A percentile compares a stretch with the other conserved stretches of the same genome.
Evolutionary conservation across 2,329 filamentous ascomycete genomes (phyloP).

Genomic region (Cercospora brassicicola): DNA sequence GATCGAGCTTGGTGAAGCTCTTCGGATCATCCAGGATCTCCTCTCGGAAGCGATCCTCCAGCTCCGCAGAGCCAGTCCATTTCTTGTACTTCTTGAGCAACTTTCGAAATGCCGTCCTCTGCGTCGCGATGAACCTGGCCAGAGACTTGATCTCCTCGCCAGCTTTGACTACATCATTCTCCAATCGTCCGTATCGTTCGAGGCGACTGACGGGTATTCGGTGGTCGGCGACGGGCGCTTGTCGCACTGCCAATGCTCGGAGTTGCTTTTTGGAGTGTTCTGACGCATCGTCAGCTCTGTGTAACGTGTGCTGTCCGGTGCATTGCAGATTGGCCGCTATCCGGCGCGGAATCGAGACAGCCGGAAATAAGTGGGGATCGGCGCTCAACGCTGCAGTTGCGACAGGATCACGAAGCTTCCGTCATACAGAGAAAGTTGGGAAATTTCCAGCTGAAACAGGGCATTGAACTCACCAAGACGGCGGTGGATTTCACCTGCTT

Average conservation of each 20-base stretch:
- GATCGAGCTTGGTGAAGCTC: constrained; percentile 70
- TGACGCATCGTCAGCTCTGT: constrained; percentile 14
- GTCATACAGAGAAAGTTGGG: background rate
- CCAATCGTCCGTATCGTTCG: constrained; percentile 53
- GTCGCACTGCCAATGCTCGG: constrained; percentile 29
- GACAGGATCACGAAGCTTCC: constrained; percentile 5
- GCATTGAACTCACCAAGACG: constrained; percentile 59
- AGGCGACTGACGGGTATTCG: constrained; percentile 48
- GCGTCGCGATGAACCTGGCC: constrained; percentile 70
- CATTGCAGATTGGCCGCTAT: background rate
- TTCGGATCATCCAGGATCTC: constrained; percentile 65
- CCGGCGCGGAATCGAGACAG: background rate
- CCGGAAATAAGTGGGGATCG: constrained; percentile 12
- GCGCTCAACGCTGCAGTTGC: constrained; percentile 1
- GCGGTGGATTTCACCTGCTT: constrained; percentile 73
- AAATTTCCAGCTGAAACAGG: constrained; percentile 6
- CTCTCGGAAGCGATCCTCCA: constrained; percentile 66
- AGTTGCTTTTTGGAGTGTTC: constrained; percentile 36
- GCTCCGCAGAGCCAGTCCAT: constrained; percentile 72
- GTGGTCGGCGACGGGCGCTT: constrained; percentile 25
- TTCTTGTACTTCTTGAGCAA: constrained; percentile 86
- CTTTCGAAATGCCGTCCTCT: constrained; percentile 75
- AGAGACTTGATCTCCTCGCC: constrained; percentile 71
- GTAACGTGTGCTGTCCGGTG: background rate
- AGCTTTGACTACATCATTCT: constrained; percentile 56